Percentiles rank a stretch among this genome's conserved stretches.
Conservation (phyloP, 257 asterid genomes). For the Nicotiana knightiana region DNA sequence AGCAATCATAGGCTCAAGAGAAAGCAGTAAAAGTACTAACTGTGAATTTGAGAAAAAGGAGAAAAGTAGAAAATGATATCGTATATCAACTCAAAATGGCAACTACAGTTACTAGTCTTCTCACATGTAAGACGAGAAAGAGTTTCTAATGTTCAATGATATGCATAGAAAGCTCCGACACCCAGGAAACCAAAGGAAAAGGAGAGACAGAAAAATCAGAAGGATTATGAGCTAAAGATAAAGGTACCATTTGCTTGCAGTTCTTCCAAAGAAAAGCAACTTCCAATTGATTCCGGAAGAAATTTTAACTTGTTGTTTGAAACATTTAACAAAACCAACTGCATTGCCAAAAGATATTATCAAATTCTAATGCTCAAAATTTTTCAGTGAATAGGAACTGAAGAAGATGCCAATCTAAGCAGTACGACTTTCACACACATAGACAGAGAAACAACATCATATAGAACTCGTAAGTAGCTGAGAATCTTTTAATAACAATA, state of each 20-base stretch:
- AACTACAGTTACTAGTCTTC: neutral
- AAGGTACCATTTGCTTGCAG: conserved; percentile 88
- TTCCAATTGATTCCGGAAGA: conserved; percentile 94
- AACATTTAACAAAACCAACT: conserved; percentile 84
- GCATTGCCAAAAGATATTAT: conserved; percentile 26
- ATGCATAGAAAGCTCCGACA: neutral
- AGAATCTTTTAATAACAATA: neutral
- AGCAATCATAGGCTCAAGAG: neutral
- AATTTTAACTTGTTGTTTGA: conserved; percentile 73
- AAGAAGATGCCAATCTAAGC: neutral
- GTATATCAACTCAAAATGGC: neutral
- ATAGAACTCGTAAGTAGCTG: neutral
- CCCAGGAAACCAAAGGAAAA: neutral
- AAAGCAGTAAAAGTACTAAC: neutral
- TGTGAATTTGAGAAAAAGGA: neutral
- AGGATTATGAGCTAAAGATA: conserved; percentile 12
- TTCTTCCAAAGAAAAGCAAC: conserved; percentile 94
- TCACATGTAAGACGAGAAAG: neutral
- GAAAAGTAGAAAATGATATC: neutral
- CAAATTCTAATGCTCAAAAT: neutral
- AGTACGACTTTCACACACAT: neutral
- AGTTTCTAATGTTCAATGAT: neutral
- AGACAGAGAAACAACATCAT: neutral
- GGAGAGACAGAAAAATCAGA: conserved; percentile 11
- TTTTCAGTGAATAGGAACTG: neutral